These are phyloP conservation scores for Mentha longifolia DNA, from an alignment of 257 asterid genomes.

Conservation along the genomic window DNA sequence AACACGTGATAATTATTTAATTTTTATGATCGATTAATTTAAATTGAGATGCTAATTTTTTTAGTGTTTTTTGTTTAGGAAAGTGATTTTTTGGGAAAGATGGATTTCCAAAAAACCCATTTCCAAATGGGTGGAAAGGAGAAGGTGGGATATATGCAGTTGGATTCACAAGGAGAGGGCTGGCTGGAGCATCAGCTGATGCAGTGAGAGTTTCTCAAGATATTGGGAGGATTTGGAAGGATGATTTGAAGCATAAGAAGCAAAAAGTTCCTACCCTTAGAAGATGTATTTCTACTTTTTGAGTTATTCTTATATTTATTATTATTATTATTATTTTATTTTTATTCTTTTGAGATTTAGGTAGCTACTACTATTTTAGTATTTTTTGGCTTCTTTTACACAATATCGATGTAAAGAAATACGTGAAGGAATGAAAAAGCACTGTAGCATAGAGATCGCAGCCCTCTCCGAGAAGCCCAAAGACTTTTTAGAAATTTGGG, in stretches of 20 bases:
- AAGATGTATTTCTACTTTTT: constrained; percentile 62
- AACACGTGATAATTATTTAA: too few species aligned
- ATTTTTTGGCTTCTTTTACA: constrained; percentile 30
- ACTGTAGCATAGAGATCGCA: constrained; percentile 45
- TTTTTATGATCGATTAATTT: too few species aligned
- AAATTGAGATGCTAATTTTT: neutral
- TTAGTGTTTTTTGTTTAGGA: constrained; percentile 33
- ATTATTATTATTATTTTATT: neutral
- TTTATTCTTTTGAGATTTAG: neutral
- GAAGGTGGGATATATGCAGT: constrained; percentile 61
- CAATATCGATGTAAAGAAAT: constrained; percentile 2
- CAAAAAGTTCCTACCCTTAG: constrained; percentile 55
- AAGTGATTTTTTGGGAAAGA: constrained; percentile 52
- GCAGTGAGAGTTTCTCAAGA: constrained; percentile 62
- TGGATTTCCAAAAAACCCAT: constrained; percentile 65
- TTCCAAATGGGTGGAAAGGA: constrained; percentile 76
- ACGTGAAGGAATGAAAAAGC: neutral
- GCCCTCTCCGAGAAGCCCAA: constrained; percentile 71
- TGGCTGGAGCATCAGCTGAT: constrained; percentile 66
- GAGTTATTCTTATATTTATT: neutral
- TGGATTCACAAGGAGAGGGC: constrained; percentile 76
- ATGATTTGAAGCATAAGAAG: constrained; percentile 56
- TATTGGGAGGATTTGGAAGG: constrained; percentile 58
- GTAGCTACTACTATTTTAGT: neutral
- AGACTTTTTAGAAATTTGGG: constrained; percentile 52